phyloP scores from a whole-genome alignment of 2,329 filamentous ascomycete species.

The Hypocrella siamensis region DNA sequence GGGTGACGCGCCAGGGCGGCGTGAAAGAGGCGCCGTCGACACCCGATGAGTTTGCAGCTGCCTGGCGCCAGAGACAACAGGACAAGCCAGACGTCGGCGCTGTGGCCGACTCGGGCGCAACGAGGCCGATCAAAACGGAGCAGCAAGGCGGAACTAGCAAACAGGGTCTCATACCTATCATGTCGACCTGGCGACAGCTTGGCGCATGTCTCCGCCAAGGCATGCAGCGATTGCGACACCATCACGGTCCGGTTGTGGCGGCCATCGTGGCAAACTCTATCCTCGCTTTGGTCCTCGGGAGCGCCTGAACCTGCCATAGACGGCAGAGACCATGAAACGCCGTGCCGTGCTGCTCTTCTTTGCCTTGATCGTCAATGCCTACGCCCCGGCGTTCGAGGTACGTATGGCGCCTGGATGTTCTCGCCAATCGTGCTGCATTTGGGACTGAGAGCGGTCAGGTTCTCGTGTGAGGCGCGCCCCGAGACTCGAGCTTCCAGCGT shows the following conservation, averaged over 20 bases:
- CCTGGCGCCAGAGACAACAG: neutral
- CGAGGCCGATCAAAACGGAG: neutral
- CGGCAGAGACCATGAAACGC: conserved; percentile 4
- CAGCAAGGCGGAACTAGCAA: neutral
- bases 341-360: conserved; percentile 35
- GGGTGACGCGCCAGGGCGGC: conserved; percentile 8
- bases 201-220: neutral
- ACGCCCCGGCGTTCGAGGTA: neutral
- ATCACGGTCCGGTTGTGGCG: neutral
- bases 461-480: conserved; percentile 51
- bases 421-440: conserved; percentile 57
- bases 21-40: neutral
- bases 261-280: neutral
- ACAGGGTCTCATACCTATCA: neutral
- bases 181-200: neutral
- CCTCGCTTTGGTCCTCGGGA: neutral
- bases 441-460: conserved; percentile 56
- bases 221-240: neutral
- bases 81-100: neutral
- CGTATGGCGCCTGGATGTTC: conserved; percentile 25
- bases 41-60: neutral
- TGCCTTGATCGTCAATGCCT: conserved; percentile 29
- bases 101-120: neutral
- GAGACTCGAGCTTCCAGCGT: conserved; percentile 53
- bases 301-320: neutral